Evolutionary conservation across 2,329 filamentous ascomycete species (phyloP).

Genomic region (Botrytis deweyae): DNA sequence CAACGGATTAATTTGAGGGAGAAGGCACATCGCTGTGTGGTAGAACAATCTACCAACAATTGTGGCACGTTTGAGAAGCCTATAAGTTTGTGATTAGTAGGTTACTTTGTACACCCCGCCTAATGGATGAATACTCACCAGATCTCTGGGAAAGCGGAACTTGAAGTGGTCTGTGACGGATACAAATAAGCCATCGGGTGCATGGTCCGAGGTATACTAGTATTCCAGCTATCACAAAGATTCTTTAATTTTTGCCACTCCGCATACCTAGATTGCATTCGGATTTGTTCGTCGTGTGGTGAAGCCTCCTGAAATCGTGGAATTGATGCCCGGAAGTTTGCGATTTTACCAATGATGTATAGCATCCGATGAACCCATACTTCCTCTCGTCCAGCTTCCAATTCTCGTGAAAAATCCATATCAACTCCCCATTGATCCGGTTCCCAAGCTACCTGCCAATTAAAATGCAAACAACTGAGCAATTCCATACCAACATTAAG

Average conservation of each 20-base stretch:
- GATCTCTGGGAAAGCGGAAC: slow-evolving; percentile 80
- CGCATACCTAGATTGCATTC: slow-evolving; percentile 62
- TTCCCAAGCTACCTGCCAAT: slow-evolving; percentile 84
- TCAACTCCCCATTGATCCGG: slow-evolving; percentile 88
- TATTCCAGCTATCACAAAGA: slow-evolving; percentile 83
- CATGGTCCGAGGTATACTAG: slow-evolving; percentile 79
- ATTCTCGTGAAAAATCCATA: slow-evolving; percentile 64
- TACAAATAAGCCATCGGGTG: slow-evolving; percentile 77
- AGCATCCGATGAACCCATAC: slow-evolving; percentile 86
- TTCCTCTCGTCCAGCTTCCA: slow-evolving; percentile 67
- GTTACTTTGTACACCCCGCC: slow-evolving; percentile 21
- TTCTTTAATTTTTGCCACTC: slow-evolving; percentile 80
- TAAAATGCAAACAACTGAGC: slow-evolving; percentile 82
- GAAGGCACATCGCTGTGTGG: slow-evolving; percentile 78
- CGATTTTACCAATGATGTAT: slow-evolving; percentile 83
- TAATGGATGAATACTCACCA: slow-evolving; percentile 56
- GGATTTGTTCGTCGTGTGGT: slow-evolving; percentile 61
- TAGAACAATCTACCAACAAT: slow-evolving; percentile 85
- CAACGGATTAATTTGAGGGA: slow-evolving; percentile 76
- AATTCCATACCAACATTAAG: slow-evolving; percentile 88
- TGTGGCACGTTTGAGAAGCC: slow-evolving; percentile 79
- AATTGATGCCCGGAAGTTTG: slow-evolving; percentile 76
- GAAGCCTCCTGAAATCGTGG: slow-evolving; percentile 59
- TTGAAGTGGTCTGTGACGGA: slow-evolving; percentile 62
- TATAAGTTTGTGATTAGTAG: slow-evolving; percentile 41